Base-by-base conservation (phyloP, 768 basidiomycete species). In the Auricularia cornea region DNA sequence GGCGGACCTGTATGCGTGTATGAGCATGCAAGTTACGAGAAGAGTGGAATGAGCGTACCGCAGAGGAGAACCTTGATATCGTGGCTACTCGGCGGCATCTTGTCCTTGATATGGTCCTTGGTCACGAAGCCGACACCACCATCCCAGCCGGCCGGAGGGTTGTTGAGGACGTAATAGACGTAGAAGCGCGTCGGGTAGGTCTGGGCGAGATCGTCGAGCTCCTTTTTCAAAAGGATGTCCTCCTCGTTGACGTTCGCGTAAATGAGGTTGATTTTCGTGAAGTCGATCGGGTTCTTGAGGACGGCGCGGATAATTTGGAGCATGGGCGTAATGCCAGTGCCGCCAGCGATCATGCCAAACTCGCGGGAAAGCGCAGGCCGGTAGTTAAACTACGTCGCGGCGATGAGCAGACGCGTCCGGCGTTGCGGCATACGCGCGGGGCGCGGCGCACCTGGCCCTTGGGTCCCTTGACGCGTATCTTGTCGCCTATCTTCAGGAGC, bases 301-400 rank as follows among this genome's bases (percentile, higher is more conserved):
- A 88, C 85, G n/a, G 95, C 91, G 66, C 90, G 89, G 76, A 98
- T 89, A 80, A 99, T 92, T 73, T 99, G 96, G 70, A 97, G 87
- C 96, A 98, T 98, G 71, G 97, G 97, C 0, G 97, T 96, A 74
- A 99, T 96, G 62, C 97, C 97, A 2, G 97, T 98, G 40, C 97
- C 97, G 59, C 97, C 97, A 18, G 95, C 94, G 70, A 99, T 97
- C 95, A 99, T 95, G 71, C 92, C 89, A 63, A 99, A 77, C 70
- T 90, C 86, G 67, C 80, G 79, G n/a, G 88, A 83, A 54, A 94
- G 79, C 60, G 80, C 79, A 3, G 90, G 84, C 52, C 77, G 69
- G 78, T 98, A 99, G 67, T 81, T 83, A 83, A 98, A 98, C 73
- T 57, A 29, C 54, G 54, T 4, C 23, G 26, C 23, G 8, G 11